Evolutionary conservation across 192 early-diverging fungal genomes (phyloP).

Genomic region (Coemansia sp.): DNA sequence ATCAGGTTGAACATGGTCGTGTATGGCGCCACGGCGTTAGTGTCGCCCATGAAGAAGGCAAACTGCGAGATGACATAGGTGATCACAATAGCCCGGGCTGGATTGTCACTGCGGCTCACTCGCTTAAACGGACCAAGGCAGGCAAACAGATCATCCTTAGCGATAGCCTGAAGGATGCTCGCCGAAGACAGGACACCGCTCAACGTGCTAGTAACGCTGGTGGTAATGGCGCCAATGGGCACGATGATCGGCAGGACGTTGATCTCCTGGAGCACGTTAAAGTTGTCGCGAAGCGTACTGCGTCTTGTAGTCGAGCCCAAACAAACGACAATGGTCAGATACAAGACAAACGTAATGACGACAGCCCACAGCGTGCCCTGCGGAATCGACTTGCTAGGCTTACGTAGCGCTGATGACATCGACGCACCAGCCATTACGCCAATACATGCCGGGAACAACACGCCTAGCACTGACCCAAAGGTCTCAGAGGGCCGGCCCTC

Average conservation of each 20-base stretch:
- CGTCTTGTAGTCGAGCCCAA: conserved; percentile 62
- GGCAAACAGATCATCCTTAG: conserved; percentile 62
- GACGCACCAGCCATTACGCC: conserved; percentile 71
- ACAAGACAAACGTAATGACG: conserved; percentile 56
- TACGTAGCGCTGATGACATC: conserved; percentile 66
- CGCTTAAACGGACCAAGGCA: conserved; percentile 41
- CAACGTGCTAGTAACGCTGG: conserved; percentile 61
- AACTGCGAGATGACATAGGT: conserved; percentile 58
- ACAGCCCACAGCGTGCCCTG: conserved; percentile 65
- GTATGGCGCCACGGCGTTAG: conserved; percentile 65
- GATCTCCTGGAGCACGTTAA: conserved; percentile 65
- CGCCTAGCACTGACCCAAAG: conserved; percentile 57
- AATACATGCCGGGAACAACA: conserved; percentile 69
- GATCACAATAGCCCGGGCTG: conserved; percentile 24
- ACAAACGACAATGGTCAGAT: conserved; percentile 54
- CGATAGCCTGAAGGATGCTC: conserved; percentile 67
- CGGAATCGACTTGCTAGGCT: conserved; percentile 67
- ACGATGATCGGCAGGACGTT: conserved; percentile 57
- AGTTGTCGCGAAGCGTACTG: conserved; percentile 57
- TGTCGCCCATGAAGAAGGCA: conserved; percentile 58
- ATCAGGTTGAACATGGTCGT: conserved; percentile 65
- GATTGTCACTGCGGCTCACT: conserved; percentile 20
- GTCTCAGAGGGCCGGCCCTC: conserved; percentile 53
- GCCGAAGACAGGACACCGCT: conserved; percentile 61
- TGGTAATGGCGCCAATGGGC: conserved; percentile 58